Evolutionary conservation across 2,329 filamentous ascomycete genomes (phyloP).

Genomic region (Colletotrichum karsti): DNA sequence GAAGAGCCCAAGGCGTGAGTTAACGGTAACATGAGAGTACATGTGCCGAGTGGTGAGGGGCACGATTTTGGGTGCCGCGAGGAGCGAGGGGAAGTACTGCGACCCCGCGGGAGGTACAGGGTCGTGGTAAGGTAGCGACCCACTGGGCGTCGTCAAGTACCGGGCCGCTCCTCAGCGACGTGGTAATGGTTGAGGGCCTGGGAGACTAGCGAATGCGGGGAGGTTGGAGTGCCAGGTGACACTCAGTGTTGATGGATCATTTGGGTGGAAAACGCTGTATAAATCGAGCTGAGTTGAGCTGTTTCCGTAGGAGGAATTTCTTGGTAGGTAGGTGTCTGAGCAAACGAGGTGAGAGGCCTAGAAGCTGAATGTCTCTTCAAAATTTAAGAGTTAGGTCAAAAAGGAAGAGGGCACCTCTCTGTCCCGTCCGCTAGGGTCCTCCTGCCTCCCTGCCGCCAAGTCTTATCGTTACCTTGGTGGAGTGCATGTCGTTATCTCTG

Average conservation of each 20-base stretch:
- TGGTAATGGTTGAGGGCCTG: slow-evolving; percentile 5
- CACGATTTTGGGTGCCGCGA: background rate
- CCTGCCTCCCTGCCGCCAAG: slow-evolving; percentile 8
- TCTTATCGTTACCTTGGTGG: too few relatives aligned
- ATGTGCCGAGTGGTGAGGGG: background rate
- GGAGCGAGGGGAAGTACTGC: background rate
- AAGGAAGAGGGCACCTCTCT: background rate
- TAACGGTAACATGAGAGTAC: slow-evolving; percentile 8
- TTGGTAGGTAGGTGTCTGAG: background rate
- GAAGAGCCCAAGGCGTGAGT: background rate
- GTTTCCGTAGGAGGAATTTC: too few relatives aligned
- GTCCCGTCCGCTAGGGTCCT: background rate
- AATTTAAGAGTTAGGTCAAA: too few relatives aligned
- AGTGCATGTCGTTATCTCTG: slow-evolving; percentile 11
- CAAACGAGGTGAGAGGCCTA: background rate
- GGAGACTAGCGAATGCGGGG: slow-evolving; percentile 11
- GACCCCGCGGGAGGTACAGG: background rate
- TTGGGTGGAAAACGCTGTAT: too few relatives aligned
- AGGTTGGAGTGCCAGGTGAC: background rate
- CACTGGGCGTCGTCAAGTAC: slow-evolving; percentile 8
- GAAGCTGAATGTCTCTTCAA: background rate
- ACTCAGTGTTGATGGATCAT: background rate
- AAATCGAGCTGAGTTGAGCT: too few relatives aligned
- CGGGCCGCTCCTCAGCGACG: background rate
- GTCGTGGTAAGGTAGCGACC: background rate